Evolutionary conservation across 1,139 yeast species (phyloP).

Genomic region (Hansenula lynferdii): DNA sequence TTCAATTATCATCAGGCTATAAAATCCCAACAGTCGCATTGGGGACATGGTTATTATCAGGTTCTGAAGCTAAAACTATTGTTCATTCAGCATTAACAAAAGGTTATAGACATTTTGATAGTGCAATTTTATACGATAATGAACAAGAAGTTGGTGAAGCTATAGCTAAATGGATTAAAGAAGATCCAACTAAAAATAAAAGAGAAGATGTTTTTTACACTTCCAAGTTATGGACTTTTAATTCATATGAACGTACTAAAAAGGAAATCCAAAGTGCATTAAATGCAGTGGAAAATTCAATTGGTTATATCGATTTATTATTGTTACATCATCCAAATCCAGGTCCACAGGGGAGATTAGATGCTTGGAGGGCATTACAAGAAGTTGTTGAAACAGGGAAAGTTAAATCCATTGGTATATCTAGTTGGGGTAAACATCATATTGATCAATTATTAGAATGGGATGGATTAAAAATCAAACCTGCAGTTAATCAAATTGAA

Average conservation of each 20-base stretch:
- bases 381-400: constrained; percentile 28
- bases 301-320: constrained; percentile 46
- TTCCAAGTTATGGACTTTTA: constrained; percentile 60
- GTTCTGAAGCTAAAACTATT: constrained; percentile 32
- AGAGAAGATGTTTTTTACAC: constrained; percentile 67
- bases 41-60: constrained; percentile 50
- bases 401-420: constrained; percentile 42
- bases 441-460: constrained; percentile 34
- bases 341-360: constrained; percentile 41
- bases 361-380: constrained; percentile 33
- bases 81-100: constrained; percentile 48
- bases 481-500: constrained; percentile 55
- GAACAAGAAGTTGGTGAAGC: constrained; percentile 50
- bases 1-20: constrained; percentile 35
- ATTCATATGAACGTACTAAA: constrained; percentile 51
- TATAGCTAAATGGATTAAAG: constrained; percentile 47
- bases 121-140: constrained; percentile 55
- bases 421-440: constrained; percentile 43
- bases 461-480: constrained; percentile 39
- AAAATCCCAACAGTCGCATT: constrained; percentile 54
- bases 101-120: constrained; percentile 71
- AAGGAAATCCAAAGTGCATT: constrained; percentile 46
- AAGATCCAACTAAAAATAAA: constrained; percentile 37
- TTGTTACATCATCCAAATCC: constrained; percentile 43
- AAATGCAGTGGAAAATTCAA: constrained; percentile 38